Base-by-base conservation (phyloP, 371 early-diverging fungal species). In the Mortierella sp. region DNA sequence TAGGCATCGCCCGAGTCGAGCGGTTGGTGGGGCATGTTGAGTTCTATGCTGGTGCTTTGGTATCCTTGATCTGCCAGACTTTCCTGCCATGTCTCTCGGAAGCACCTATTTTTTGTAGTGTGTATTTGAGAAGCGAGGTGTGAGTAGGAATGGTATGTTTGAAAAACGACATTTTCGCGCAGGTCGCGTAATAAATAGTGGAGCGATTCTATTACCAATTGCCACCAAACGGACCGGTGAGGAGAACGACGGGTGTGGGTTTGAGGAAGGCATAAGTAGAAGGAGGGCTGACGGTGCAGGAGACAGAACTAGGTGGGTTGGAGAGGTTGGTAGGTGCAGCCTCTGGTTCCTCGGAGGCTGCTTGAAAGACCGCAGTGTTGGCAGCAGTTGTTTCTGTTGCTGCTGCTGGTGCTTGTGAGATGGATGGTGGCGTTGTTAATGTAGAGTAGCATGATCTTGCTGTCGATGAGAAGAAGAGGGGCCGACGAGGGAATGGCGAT, bases 211-310 rank as follows among this genome's bases (percentile, higher is more conserved):
- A 5, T 43, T 80, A 80, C 85, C 85, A 84, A 55, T 84, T 84
- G 34, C 85, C 85, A n/a, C 85, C 85, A 81, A 84, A 84, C 21
- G 85, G 85, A 2, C 78, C 85, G 4, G 85, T 84, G 50, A 84
- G 43, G n/a, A 84, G 78, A 24, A 84, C 85, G n/a, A 84, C 81
- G 16, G 85, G 85, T 6, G 81, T 84, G 19, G 85, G 85, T 72
- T 84, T 84, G 73, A 84, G 79, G 61, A 84, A 84, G 16, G 85
- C 85, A 61, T 78, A 80, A 5, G 85, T 84, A 10, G 72, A 0
- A 6, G 85, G 85, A 31, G 85, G 85, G 51, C 76, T 51, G 54
- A 78, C 74, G 19, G 81, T 81, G 55, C 85, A 84, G 6, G 81
- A 54, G 34, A 80, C 67, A 0, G 78, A 71, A 10, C 69, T 71